Evolutionary conservation across 208 protist species (phyloP).

Genomic region (Borovskyia barvae): DNA sequence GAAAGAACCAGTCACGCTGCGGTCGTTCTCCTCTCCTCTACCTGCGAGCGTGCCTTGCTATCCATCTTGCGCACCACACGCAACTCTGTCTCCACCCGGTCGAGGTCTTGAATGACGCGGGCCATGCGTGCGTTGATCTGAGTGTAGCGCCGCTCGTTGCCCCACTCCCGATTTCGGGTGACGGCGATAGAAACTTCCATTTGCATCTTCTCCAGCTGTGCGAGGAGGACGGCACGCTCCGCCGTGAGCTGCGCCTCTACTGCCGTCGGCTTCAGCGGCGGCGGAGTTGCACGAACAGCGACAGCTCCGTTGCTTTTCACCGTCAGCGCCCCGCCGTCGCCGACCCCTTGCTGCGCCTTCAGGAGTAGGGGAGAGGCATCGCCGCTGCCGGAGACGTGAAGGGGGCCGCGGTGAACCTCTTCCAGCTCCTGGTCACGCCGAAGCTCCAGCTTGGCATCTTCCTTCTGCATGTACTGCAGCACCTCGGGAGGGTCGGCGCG

Average conservation of each 20-base stretch:
- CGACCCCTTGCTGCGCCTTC: no score
- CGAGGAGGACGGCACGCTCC: slow-evolving; percentile 31
- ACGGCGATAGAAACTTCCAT: slow-evolving; percentile 30
- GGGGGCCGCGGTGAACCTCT: slow-evolving; percentile 18
- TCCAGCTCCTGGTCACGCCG: slow-evolving; percentile 5
- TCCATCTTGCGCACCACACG: slow-evolving; percentile 28
- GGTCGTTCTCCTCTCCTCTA: background rate
- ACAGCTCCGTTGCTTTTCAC: background rate
- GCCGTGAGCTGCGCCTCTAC: slow-evolving; percentile 34
- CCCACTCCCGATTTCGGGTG: slow-evolving; percentile 26
- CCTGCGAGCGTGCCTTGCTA: slow-evolving; percentile 1
- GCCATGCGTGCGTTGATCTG: slow-evolving; percentile 47
- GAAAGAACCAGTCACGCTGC: background rate
- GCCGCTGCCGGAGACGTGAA: background rate
- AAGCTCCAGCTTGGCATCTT: slow-evolving; percentile 27
- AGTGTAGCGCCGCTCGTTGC: slow-evolving; percentile 39
- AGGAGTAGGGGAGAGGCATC: background rate
- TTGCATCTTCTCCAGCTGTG: slow-evolving; percentile 51
- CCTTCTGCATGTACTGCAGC: slow-evolving; percentile 27
- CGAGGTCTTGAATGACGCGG: slow-evolving; percentile 39
- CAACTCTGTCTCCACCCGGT: slow-evolving; percentile 42
- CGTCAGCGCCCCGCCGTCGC: background rate
- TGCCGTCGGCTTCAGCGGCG: slow-evolving; percentile 13
- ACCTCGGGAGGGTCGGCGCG: slow-evolving; percentile 26
- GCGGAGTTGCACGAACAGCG: background rate